Evolutionary conservation across 140 eudicot genomes (phyloP).

Genomic region (Ambrosia hybrid): DNA sequence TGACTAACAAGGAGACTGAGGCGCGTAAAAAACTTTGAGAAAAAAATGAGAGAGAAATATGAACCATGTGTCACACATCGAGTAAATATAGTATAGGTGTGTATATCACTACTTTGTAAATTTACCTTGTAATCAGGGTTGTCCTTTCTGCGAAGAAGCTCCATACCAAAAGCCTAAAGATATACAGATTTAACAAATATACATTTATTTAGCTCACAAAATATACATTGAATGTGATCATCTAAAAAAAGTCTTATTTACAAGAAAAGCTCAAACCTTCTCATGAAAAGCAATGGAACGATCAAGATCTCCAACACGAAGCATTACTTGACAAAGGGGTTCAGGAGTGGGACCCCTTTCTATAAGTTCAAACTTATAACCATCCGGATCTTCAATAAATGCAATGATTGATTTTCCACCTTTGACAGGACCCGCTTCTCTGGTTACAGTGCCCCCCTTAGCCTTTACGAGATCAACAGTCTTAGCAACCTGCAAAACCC

Average conservation of each 20-base stretch:
- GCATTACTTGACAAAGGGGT: slow-evolving; percentile 98
- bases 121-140: slow-evolving; percentile 90
- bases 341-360: slow-evolving; percentile 98
- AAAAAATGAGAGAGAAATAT: too few species aligned
- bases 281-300: slow-evolving; percentile 85
- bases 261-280: slow-evolving; percentile 50
- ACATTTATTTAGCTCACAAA: slow-evolving; percentile 4
- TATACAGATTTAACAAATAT: background rate
- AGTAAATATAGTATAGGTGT: too few species aligned
- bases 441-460: slow-evolving; percentile 88
- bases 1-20: too few species aligned
- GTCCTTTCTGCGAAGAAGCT: slow-evolving; percentile 82
- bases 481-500: slow-evolving; percentile 62
- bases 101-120: background rate
- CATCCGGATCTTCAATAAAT: slow-evolving; percentile 97
- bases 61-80: too few species aligned
- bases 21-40: too few species aligned
- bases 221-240: background rate
- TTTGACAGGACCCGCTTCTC: slow-evolving; percentile 97
- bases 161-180: slow-evolving; percentile 93
- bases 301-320: slow-evolving; percentile 97
- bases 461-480: slow-evolving; percentile 90
- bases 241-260: background rate
- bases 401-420: slow-evolving; percentile 94
- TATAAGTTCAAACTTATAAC: slow-evolving; percentile 89